Base-by-base conservation (phyloP, 768 basidiomycete genomes). In the Tricholoma saponaceum region DNA sequence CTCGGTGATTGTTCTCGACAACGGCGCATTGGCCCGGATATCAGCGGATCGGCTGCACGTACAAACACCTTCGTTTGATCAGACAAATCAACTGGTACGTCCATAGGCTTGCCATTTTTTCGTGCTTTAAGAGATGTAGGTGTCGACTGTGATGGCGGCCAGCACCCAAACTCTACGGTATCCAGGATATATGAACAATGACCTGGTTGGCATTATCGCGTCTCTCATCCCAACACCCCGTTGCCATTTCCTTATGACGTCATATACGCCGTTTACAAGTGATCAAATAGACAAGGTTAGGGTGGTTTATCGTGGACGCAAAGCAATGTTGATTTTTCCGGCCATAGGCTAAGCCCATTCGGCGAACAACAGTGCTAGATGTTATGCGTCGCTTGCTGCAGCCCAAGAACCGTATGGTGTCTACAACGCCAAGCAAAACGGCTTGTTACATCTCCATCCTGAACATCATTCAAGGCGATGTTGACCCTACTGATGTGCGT, bases 111-210 rank as follows among this genome's bases (percentile, higher is more conserved):
- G 54, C 26, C 10, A 14, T 32, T 41, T n/a, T 16, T 56, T 44
- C 52, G 51, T 41, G 30, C 32, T 32, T 26, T 12, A 22, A 23
- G 35, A n/a, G 14, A 32, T 58, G 10, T 55, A 98, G 95, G 91
- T 94, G 1, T 89, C 97, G 3, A 98, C 97, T 0, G 96, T 98
- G 41, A 98, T 99, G 85, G 90, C 96, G 9, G 96, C 95, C 10
- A 95, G 92, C 60, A 99, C 96, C 0, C 93, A 95, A 66, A 98
- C 96, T 13, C 82, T 99, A 23, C 85, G 96, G 65, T 99, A 97
- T 74, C 96, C 96, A 0, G 92, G 94, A 51, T 98, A 98, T 73
- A 98, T 98, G 95, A 98, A 98, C 79, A 99, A 98, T 65, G 96
- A 99, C 67, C 84, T 98, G 35, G 95, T 98, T 62, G 93, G 95